Percentiles rank a stretch among this genome's conserved stretches.
phyloP scores from a whole-genome alignment of 1,284 basidiomycete species.

The Cutaneotrichosporon sp. region DNA sequence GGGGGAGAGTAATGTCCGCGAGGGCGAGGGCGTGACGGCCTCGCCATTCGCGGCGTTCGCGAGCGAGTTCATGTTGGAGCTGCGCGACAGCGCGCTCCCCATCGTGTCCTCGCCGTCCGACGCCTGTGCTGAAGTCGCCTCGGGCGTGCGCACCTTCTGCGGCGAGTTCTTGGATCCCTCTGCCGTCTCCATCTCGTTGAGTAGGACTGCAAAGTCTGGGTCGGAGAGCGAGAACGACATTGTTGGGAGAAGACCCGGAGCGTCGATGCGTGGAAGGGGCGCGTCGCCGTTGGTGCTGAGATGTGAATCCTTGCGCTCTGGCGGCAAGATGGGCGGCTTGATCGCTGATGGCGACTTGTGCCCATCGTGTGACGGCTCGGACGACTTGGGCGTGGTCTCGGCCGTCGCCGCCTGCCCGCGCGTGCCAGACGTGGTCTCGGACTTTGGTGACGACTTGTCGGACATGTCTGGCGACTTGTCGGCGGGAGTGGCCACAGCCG shows the following conservation, averaged over 20 bases:
- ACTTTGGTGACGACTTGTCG: slow-evolving; percentile 8
- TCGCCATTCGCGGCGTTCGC: slow-evolving; percentile 21
- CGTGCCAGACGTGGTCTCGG: slow-evolving; percentile 5
- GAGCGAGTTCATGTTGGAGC: slow-evolving; percentile 28
- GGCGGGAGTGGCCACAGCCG: background rate
- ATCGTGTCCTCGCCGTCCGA: background rate
- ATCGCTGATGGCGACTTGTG: background rate
- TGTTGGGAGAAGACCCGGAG: slow-evolving; percentile 46
- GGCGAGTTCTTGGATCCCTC: slow-evolving; percentile 1
- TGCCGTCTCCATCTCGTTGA: slow-evolving; percentile 42
- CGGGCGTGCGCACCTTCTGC: background rate
- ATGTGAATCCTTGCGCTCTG: slow-evolving; percentile 1
- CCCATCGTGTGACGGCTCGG: slow-evolving; percentile 7
- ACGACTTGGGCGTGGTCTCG: slow-evolving; percentile 6
- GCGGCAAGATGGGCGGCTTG: background rate
- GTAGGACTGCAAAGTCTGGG: slow-evolving; percentile 53
- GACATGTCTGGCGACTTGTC: slow-evolving; percentile 5
- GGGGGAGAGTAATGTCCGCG: slow-evolving; percentile 32
- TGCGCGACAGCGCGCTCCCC: slow-evolving; percentile 21
- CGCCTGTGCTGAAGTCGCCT: background rate
- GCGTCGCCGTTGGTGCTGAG: slow-evolving; percentile 3
- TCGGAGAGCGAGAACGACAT: slow-evolving; percentile 55
- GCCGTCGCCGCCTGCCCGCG: slow-evolving; percentile 1
- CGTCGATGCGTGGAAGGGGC: slow-evolving; percentile 39
- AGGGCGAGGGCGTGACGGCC: slow-evolving; percentile 19